Percentiles rank a stretch among this genome's conserved stretches.
Evolutionary conservation across 73 alveolate genomes (phyloP).

Genomic region (Diophrys sp.): DNA sequence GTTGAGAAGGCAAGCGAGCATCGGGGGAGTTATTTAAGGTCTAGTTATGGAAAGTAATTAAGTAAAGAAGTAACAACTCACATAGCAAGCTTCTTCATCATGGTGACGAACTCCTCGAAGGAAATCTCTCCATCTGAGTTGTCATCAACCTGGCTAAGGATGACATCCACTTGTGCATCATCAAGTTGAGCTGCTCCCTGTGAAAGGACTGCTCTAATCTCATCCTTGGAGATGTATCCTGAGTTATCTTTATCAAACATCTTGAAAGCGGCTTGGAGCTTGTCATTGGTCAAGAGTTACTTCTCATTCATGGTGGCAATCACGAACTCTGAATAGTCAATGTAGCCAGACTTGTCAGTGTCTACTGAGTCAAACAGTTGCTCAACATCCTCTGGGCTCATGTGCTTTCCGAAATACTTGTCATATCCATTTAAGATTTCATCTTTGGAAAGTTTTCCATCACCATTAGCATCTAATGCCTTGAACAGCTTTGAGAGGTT

Average conservation of each 20-base stretch:
- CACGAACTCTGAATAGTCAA: slow-evolving; percentile 82
- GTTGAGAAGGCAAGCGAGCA: too few species aligned
- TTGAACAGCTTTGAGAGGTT: slow-evolving; percentile 73
- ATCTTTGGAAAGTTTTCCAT: slow-evolving; percentile 71
- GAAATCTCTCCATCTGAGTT: slow-evolving; percentile 54
- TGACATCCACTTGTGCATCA: slow-evolving; percentile 34
- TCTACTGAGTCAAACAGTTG: slow-evolving; percentile 73
- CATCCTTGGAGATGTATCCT: slow-evolving; percentile 69
- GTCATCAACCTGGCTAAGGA: slow-evolving; percentile 52
- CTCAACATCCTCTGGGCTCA: slow-evolving; percentile 70
- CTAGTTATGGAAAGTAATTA: too few species aligned
- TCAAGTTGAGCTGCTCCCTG: slow-evolving; percentile 24
- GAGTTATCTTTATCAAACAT: slow-evolving; percentile 71
- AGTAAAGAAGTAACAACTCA: too few species aligned
- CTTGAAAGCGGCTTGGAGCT: slow-evolving; percentile 75
- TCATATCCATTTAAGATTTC: slow-evolving; percentile 78
- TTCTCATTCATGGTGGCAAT: slow-evolving; percentile 79
- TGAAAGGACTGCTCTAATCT: slow-evolving; percentile 63
- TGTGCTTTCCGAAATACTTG: slow-evolving; percentile 62
- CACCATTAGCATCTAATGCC: slow-evolving; percentile 58
- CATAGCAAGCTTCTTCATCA: too few species aligned
- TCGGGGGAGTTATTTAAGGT: too few species aligned
- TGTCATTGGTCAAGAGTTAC: slow-evolving; percentile 63
- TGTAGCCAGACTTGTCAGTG: slow-evolving; percentile 77
- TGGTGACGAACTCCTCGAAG: slow-evolving; percentile 20